These are phyloP conservation scores for Agaricus sinodeliciosus DNA, from an alignment of 768 basidiomycete species.

Conservation along the genomic window DNA sequence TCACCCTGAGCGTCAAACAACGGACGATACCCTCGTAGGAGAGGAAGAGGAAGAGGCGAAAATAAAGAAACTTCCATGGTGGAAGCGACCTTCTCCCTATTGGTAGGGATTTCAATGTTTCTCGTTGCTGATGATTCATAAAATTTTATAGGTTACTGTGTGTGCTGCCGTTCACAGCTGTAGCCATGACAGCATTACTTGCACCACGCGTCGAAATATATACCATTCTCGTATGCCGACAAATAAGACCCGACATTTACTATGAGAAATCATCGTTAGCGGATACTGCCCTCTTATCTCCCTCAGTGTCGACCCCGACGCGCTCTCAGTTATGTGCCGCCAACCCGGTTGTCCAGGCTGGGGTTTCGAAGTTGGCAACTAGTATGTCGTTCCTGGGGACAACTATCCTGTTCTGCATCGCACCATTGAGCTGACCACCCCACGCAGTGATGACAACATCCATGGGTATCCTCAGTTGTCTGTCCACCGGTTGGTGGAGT, in stretches of 20 bases:
- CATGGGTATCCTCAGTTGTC: conserved; percentile 66
- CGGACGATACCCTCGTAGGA: conserved; percentile 13
- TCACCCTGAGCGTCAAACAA: conserved; percentile 27
- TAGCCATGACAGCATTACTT: conserved; percentile 48
- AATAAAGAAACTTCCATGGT: conserved; percentile 52
- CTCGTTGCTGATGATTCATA: neutral
- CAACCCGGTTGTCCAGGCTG: conserved; percentile 71
- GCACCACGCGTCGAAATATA: conserved; percentile 73
- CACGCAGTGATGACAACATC: conserved; percentile 20
- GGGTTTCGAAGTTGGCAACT: conserved; percentile 58
- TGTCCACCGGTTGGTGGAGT: conserved; percentile 87
- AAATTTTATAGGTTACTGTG: conserved; percentile 46
- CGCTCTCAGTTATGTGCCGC: conserved; percentile 37
- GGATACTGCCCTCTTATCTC: neutral
- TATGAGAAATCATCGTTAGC: conserved; percentile 2
- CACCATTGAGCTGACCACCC: too few relatives aligned
- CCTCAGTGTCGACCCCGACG: neutral
- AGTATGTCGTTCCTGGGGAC: conserved; percentile 30
- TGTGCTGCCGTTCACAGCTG: conserved; percentile 45
- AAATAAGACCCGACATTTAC: conserved; percentile 54
- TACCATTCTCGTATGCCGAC: conserved; percentile 66
- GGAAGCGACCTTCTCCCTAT: conserved; percentile 64
- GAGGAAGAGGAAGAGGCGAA: conserved; percentile 18
- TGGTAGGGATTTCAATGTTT: conserved; percentile 41
- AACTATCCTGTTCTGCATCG: neutral